Conservation (phyloP, 2,329 filamentous ascomycete species). For the Neofusicoccum parvum region DNA sequence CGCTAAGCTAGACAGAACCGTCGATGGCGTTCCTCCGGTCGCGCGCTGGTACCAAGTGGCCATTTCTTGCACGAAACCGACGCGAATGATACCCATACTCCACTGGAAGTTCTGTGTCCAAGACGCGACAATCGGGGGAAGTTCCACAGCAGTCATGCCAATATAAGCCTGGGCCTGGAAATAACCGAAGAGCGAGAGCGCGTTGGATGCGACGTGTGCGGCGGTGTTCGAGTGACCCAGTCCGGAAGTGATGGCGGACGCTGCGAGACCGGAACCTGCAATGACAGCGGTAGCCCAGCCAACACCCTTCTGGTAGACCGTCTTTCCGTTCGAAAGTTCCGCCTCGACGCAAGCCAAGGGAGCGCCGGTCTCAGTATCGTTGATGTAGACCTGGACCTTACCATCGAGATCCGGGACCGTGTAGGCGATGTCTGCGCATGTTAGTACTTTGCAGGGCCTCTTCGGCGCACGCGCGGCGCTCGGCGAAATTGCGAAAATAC, state of each 20-base stretch:
- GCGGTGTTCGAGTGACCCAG: constrained; percentile 92
- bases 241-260: constrained; percentile 86
- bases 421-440: constrained; percentile 70
- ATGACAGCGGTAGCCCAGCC: constrained; percentile 90
- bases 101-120: constrained; percentile 99
- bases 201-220: constrained; percentile 90
- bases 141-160: constrained; percentile 76
- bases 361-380: constrained; percentile 63
- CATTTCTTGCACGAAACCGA: constrained; percentile 84
- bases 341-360: constrained; percentile 86
- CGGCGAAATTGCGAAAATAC: constrained; percentile 25
- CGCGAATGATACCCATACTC: constrained; percentile 92
- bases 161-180: constrained; percentile 94
- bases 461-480: neutral
- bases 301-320: constrained; percentile 83
- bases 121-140: constrained; percentile 84
- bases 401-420: constrained; percentile 89
- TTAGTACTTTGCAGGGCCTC: constrained; percentile 25
- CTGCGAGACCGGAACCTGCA: constrained; percentile 77
- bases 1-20: constrained; percentile 72
- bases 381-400: constrained; percentile 79
- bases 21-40: constrained; percentile 83
- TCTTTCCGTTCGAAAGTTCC: constrained; percentile 85
- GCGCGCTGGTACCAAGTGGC: constrained; percentile 95
- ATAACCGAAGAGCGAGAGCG: constrained; percentile 89